These are phyloP conservation scores for Cercospora zeina DNA, from an alignment of 2,329 filamentous ascomycete genomes.

Conservation along the genomic window DNA sequence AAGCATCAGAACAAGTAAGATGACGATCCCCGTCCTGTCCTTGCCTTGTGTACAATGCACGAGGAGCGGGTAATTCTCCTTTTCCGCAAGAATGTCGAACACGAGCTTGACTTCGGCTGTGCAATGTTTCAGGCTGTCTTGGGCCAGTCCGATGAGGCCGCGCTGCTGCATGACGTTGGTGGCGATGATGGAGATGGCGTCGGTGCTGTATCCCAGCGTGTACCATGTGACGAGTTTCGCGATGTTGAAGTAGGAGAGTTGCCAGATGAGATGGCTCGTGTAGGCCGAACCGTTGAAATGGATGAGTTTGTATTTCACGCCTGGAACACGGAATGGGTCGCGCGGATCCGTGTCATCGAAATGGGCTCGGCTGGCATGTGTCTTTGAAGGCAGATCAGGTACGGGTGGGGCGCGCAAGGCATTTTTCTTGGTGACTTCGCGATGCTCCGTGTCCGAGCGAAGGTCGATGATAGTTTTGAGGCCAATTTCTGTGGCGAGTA, in stretches of 20 bases:
- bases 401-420: conserved; percentile 50
- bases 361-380: neutral
- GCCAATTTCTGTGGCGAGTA: conserved; percentile 60
- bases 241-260: conserved; percentile 67
- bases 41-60: conserved; percentile 90
- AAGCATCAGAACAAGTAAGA: conserved; percentile 67
- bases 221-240: conserved; percentile 64
- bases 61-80: conserved; percentile 61
- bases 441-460: conserved; percentile 63
- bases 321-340: conserved; percentile 60
- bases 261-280: conserved; percentile 65
- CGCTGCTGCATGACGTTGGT: conserved; percentile 69
- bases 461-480: conserved; percentile 77
- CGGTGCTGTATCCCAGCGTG: conserved; percentile 64
- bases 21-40: conserved; percentile 73
- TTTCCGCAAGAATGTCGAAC: conserved; percentile 53
- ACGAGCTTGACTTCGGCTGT: conserved; percentile 60
- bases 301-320: conserved; percentile 64
- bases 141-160: conserved; percentile 69
- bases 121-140: conserved; percentile 69
- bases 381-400: conserved; percentile 34
- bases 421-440: conserved; percentile 56
- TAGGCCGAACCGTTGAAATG: conserved; percentile 73
- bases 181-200: conserved; percentile 69
- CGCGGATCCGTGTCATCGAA: conserved; percentile 39